Percentiles rank a stretch among this genome's conserved stretches.
Conservation (phyloP, 2,329 filamentous ascomycete species). For the Zymoseptoria pseudotritici region DNA sequence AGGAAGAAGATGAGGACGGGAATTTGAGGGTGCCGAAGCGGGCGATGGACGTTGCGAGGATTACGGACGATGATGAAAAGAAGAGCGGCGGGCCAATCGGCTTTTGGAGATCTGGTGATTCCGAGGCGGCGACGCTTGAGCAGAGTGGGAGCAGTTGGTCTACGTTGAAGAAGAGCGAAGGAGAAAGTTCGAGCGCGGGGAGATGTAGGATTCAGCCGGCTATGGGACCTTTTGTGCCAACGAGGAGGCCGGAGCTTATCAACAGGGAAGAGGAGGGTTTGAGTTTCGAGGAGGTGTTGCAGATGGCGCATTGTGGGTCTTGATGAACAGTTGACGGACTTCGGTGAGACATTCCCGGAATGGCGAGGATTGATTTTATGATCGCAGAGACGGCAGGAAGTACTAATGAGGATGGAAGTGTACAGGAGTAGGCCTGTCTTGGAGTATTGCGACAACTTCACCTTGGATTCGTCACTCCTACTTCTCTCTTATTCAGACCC, state of each 20-base stretch:
- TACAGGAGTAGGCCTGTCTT: no score
- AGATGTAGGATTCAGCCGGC: background rate
- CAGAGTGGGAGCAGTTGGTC: background rate
- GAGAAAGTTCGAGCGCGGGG: background rate
- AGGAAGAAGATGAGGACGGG: background rate
- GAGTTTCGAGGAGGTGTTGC: background rate
- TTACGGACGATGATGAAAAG: background rate
- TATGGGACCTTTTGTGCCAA: background rate
- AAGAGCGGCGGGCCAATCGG: background rate
- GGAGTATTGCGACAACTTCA: no score
- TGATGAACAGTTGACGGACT: background rate
- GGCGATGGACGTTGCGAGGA: slow-evolving; percentile 12
- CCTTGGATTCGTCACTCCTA: no score
- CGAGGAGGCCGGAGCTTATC: no score
- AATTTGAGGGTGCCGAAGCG: slow-evolving; percentile 7
- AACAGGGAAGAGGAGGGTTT: background rate
- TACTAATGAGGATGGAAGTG: no score
- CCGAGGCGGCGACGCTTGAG: slow-evolving; percentile 1
- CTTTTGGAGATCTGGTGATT: slow-evolving; percentile 3
- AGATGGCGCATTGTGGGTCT: background rate
- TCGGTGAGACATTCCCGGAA: background rate
- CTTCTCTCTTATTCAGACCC: no score
- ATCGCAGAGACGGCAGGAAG: background rate
- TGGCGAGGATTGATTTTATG: background rate
- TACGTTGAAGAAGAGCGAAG: background rate